Evolutionary conservation across 208 protist species (phyloP), one percentile per base, ranked within the genome.

Genomic region (Phytomonas francai): DNA sequence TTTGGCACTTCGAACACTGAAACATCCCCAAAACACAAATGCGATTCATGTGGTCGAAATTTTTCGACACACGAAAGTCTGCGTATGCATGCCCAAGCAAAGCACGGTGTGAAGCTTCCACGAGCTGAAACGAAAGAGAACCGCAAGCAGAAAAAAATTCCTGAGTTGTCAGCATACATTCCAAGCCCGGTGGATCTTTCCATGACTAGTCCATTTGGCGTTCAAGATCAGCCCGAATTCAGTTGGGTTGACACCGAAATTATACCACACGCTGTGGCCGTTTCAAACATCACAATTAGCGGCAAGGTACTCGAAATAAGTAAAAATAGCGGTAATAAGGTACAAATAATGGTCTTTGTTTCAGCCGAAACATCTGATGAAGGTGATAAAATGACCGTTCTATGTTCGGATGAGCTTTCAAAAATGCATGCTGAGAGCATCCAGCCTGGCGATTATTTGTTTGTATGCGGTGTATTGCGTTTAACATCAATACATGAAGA

Each of bases 111-210:
- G 57, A 71, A 84, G 61, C 27, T 96, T 19, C 77, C 80, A 30
- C 45, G 27, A 32, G 63, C 81, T 60, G 32, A 67, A 39, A 32
- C 27, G 59, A 63, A 1, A 65, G 39, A 36, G 9, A 76, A 70
- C 34, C 63, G 39, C 19, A 58, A 66, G 63, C 64, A 63, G 49
- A 72, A 75, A 62, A 22, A 19, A 2, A 57, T 85, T 11, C 74
- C 84, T 39, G 76, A 85, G 49, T 79, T 96, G 39, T 88, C 91
- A 2, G 85, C 84, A 2, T 96, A 92, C 71, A 86, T 96, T 42
- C 91, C 91, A 12, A 96, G 88, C 57, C 91, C 91, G 2, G 91
- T 96, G 2, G 88, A 96, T 71, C 78, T 96, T 51, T 79, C 87
- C 25, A 83, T 86, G 65, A 94, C 91, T 11, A 77, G 81, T 5